These are phyloP conservation scores for Quercus mongolica DNA, from an alignment of 306 rosid genomes.

Conservation along the genomic window DNA sequence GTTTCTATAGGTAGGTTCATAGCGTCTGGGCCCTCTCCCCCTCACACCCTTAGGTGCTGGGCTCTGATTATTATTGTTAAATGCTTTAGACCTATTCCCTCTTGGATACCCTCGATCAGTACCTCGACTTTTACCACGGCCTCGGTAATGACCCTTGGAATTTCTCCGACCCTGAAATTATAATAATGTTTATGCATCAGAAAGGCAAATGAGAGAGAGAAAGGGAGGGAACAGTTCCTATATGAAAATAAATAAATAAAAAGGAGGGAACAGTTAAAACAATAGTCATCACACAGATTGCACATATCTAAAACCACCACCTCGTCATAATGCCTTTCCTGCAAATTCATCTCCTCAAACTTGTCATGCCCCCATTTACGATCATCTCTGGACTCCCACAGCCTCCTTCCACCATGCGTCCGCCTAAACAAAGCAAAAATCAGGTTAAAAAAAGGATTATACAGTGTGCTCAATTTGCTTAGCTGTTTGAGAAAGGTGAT, in stretches of 20 bases:
- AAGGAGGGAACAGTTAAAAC: background rate
- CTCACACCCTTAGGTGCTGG: slow-evolving; percentile 54
- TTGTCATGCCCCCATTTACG: slow-evolving; percentile 95
- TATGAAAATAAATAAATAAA: no score
- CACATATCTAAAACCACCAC: slow-evolving; percentile 34
- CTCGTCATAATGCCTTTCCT: slow-evolving; percentile 70
- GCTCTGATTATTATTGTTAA: slow-evolving; percentile 44
- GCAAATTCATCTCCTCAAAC: slow-evolving; percentile 74
- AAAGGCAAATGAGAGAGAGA: slow-evolving; percentile 6
- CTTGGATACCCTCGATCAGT: slow-evolving; percentile 48
- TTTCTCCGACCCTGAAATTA: slow-evolving; percentile 55
- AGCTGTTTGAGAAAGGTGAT: no score
- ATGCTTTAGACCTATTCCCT: slow-evolving; percentile 51
- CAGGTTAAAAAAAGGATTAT: background rate
- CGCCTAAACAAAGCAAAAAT: slow-evolving; percentile 27
- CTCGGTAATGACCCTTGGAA: slow-evolving; percentile 54
- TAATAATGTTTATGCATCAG: slow-evolving; percentile 24
- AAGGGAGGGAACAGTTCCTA: background rate
- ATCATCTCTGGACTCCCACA: slow-evolving; percentile 97
- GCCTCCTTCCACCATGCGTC: slow-evolving; percentile 72
- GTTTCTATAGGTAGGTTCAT: slow-evolving; percentile 55
- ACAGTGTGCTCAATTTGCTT: background rate
- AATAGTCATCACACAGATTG: background rate
- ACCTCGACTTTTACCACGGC: slow-evolving; percentile 56
- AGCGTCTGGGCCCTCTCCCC: slow-evolving; percentile 79